Percentiles rank a stretch among this genome's conserved stretches.
Conservation (phyloP, 169 alveolate species). For the Hammondia hammondi region DNA sequence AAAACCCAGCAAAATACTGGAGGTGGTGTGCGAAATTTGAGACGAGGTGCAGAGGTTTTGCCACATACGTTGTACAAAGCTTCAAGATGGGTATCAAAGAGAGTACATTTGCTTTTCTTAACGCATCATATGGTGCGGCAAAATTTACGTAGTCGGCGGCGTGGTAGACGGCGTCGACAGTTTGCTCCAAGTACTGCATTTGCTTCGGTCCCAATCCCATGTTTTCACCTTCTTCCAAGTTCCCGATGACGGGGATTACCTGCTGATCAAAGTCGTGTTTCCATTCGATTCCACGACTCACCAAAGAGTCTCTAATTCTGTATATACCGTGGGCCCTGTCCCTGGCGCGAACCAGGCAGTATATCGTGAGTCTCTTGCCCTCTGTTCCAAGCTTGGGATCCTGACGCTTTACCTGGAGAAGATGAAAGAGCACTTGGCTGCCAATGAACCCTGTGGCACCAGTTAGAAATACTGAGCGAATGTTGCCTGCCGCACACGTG, state of each 20-base stretch:
- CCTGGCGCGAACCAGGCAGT: constrained; percentile 74
- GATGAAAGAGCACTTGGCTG: constrained; percentile 60
- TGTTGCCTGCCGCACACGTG: not conserved
- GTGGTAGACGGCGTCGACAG: constrained; percentile 75
- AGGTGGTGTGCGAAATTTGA: constrained; percentile 76
- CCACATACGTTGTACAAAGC: constrained; percentile 68
- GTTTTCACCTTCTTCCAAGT: constrained; percentile 65
- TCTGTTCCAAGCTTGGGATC: not conserved
- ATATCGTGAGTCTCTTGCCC: constrained; percentile 50
- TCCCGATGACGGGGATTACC: constrained; percentile 71
- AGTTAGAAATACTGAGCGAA: constrained; percentile 68
- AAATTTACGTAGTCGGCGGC: constrained; percentile 75
- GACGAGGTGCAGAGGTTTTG: constrained; percentile 74
- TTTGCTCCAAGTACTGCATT: constrained; percentile 50
- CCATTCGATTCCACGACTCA: constrained; percentile 59
- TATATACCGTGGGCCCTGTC: constrained; percentile 69
- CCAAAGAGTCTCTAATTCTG: constrained; percentile 58
- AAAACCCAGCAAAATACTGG: constrained; percentile 70
- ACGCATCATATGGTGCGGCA: constrained; percentile 60
- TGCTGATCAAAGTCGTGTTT: constrained; percentile 40
- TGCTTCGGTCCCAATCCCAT: constrained; percentile 69
- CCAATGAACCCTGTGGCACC: constrained; percentile 80
- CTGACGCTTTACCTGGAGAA: constrained; percentile 44
- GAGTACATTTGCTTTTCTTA: constrained; percentile 73
- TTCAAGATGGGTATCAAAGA: constrained; percentile 69